phyloP scores from a whole-genome alignment of 148 eudicot genomes.

The Silene conica region DNA sequence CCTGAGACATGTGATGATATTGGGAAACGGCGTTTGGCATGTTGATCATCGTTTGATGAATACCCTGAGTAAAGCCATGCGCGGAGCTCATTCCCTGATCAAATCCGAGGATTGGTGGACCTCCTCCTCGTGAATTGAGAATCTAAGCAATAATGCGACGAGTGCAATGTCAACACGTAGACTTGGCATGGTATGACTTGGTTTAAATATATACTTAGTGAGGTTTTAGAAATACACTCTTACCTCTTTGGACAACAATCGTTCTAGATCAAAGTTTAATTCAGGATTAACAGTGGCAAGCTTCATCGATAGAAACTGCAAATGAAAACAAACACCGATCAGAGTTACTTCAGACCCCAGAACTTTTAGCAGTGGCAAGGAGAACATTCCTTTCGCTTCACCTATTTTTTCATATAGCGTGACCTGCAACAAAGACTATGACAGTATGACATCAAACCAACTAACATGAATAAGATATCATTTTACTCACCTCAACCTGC shows the following conservation, averaged over 20 bases:
- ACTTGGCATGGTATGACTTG: not conserved
- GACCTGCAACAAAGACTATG: not conserved
- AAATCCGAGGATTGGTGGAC: constrained; percentile 46
- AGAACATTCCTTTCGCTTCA: too few species aligned
- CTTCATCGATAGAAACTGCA: constrained; percentile 97
- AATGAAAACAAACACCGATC: constrained; percentile 2
- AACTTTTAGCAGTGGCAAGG: not conserved
- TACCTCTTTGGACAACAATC: constrained; percentile 81
- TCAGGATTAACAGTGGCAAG: constrained; percentile 98
- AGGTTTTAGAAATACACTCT: constrained; percentile 18
- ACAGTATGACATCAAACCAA: not conserved
- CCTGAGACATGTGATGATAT: constrained; percentile 65
- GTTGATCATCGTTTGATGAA: constrained; percentile 40
- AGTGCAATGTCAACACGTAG: not conserved
- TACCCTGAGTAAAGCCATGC: constrained; percentile 42
- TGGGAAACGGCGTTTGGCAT: constrained; percentile 40
- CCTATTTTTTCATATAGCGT: not conserved
- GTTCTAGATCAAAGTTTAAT: constrained; percentile 63
- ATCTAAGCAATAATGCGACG: constrained; percentile 34
- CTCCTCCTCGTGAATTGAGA: constrained; percentile 47
- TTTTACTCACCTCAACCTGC: constrained; percentile 81
- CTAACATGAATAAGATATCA: not conserved
- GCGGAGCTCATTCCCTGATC: constrained; percentile 54
- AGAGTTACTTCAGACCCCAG: not conserved
- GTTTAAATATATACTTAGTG: not conserved